These are phyloP conservation scores for Musa beccarii DNA, from an alignment of 176 grass and related monocot species.

Conservation along the genomic window DNA sequence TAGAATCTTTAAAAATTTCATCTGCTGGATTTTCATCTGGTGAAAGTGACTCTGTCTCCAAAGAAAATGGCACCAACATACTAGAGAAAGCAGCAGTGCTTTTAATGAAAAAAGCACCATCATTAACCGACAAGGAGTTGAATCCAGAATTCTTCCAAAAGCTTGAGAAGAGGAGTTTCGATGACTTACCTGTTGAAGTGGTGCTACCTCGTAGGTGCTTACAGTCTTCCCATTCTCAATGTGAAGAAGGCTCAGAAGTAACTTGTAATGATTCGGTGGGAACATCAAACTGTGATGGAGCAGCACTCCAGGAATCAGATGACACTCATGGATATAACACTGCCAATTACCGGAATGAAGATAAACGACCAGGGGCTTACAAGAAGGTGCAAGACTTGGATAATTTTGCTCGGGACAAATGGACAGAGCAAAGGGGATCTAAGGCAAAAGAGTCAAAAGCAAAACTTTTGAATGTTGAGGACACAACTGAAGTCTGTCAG, in stretches of 20 bases:
- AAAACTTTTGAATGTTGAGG: constrained; percentile 50
- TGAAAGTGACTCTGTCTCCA: constrained; percentile 34
- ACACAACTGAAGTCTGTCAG: constrained; percentile 37
- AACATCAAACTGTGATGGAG: constrained; percentile 41
- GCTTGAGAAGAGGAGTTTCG: constrained; percentile 61
- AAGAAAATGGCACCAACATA: constrained; percentile 41
- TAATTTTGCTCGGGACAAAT: constrained; percentile 15
- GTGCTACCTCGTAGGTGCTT: constrained; percentile 47
- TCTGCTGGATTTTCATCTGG: constrained; percentile 45
- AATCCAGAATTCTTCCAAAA: constrained; percentile 96
- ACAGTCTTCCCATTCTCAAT: constrained; percentile 43
- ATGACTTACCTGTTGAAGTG: constrained; percentile 81
- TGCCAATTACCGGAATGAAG: constrained; percentile 39
- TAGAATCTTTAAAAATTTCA: constrained; percentile 35
- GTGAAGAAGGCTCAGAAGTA: constrained; percentile 42
- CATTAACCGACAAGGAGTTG: constrained; percentile 65
- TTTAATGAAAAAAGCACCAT: constrained; percentile 74
- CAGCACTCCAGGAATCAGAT: constrained; percentile 34
- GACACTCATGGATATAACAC: constrained; percentile 28
- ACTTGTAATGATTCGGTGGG: constrained; percentile 41
- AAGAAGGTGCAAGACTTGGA: constrained; percentile 4
- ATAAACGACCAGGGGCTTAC: constrained; percentile 22
- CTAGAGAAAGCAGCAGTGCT: constrained; percentile 72
- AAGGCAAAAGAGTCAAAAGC: constrained; percentile 46
- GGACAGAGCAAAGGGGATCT: constrained; percentile 56